Evolutionary conservation across 352 stramenopile species (phyloP).

Genomic region (Pythium plurisporium): DNA sequence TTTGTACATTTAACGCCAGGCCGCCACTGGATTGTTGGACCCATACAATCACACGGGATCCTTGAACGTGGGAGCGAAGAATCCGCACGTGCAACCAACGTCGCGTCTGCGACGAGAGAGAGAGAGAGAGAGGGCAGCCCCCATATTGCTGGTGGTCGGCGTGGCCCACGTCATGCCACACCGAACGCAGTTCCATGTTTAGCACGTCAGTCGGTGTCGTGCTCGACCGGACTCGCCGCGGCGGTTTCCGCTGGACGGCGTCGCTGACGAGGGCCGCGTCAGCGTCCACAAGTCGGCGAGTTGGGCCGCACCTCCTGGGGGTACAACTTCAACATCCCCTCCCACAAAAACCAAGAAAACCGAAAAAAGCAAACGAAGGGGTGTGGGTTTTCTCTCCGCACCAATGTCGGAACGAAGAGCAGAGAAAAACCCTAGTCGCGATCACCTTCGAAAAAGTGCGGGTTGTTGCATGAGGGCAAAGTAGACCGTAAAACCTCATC

Average conservation of each 20-base stretch:
- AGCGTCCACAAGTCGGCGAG: neutral
- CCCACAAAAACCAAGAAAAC: constrained; percentile 2
- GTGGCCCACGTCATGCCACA: too few species aligned
- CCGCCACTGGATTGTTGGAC: constrained; percentile 8
- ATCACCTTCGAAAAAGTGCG: constrained; percentile 14
- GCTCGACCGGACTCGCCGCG: neutral
- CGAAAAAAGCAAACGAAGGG: constrained; percentile 6
- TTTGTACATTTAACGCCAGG: constrained; percentile 6
- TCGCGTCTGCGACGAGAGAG: neutral
- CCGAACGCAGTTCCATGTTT: neutral
- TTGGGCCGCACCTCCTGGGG: neutral
- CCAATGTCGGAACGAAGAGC: constrained; percentile 7
- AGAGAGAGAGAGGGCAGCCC: neutral
- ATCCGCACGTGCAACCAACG: neutral
- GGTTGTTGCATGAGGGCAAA: constrained; percentile 12
- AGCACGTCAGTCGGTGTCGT: neutral
- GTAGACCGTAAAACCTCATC: neutral
- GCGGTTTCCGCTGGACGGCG: neutral
- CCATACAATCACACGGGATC: neutral
- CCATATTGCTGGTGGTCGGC: too few species aligned
- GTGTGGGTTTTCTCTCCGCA: constrained; percentile 12
- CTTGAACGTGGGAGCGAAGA: constrained; percentile 1
- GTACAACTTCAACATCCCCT: constrained; percentile 7
- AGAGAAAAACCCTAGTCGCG: constrained; percentile 16
- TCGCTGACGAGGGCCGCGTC: constrained; percentile 11